Base-by-base conservation (phyloP, 192 early-diverging fungal genomes). In the Chytriomyces sp. region DNA sequence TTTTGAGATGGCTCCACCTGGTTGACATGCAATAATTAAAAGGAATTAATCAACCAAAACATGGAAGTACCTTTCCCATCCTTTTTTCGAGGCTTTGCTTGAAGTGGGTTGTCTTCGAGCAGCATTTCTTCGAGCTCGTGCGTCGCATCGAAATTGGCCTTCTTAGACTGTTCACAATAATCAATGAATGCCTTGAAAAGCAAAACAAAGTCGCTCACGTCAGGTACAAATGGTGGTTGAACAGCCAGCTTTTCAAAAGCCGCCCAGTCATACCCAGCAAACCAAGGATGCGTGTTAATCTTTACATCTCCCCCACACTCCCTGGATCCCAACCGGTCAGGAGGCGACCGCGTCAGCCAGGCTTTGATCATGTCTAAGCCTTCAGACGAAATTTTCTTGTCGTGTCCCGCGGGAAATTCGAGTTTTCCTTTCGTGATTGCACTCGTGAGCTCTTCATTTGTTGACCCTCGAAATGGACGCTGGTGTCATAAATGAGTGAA, bases 401-500 rank as follows among this genome's bases (percentile, higher is more conserved):
- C 40, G 52, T 31, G 25, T 90, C 77, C 12, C 82, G 59, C 80
- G 12, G 92, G 91, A 54, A 90, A 91, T 7, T 79, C 76, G 19
- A 94, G 57, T 3, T 86, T 83, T 40, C 92, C 89, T 26, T 87
- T 59, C 31, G 91, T 74, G 64, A 95, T 93, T 31, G 90, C 78
- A n/a, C 82, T 70, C 14, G 85, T 86, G 40, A 94, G 79, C 17
- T 80, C 76, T 38, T 91, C 89, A 41, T 92, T 93, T 14, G 90
- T 91, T 66, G 85, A 89, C 36, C 86, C 90, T 49, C 83, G 78
- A 77, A 93, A 95, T 19, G 93, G 93, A 22, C 93, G 39, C 67
- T 56, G 41, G 19, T 2, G 61, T 12, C 36, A 12, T 1, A 49
- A 22, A 49, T 39, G 68, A n/a, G 49, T 59, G 40, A 40, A 62